phyloP scores from a whole-genome alignment of 2,329 filamentous ascomycete species.

The Pezicula carpinea region DNA sequence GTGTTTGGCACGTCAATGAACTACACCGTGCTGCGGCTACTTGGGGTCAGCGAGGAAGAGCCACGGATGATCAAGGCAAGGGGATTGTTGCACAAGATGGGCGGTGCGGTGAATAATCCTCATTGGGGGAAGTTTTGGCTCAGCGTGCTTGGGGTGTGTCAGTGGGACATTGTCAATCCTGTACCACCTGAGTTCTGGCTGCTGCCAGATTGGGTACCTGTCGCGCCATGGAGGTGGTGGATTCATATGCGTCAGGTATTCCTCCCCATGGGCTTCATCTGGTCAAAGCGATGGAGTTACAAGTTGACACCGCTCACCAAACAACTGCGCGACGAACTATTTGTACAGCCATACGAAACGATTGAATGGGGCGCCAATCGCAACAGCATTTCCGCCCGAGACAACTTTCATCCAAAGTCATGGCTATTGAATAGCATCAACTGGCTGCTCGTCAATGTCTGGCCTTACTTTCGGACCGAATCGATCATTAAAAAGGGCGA shows the following conservation, averaged over 20 bases:
- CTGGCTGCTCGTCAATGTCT: slow-evolving; percentile 73
- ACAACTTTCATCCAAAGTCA: slow-evolving; percentile 93
- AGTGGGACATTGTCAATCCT: slow-evolving; percentile 93
- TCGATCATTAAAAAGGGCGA: slow-evolving; percentile 68
- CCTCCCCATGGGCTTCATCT: slow-evolving; percentile 84
- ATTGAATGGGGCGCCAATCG: slow-evolving; percentile 76
- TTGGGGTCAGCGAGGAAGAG: slow-evolving; percentile 81
- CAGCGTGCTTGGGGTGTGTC: slow-evolving; percentile 72
- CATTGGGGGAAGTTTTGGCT: slow-evolving; percentile 99
- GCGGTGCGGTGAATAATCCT: slow-evolving; percentile 76
- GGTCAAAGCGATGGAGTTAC: slow-evolving; percentile 75
- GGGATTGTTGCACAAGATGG: slow-evolving; percentile 74
- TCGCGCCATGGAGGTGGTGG: slow-evolving; percentile 95
- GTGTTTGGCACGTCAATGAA: slow-evolving; percentile 89
- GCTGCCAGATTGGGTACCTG: slow-evolving; percentile 82
- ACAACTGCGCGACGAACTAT: slow-evolving; percentile 74
- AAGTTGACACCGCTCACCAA: slow-evolving; percentile 71
- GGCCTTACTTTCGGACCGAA: slow-evolving; percentile 69
- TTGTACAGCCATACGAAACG: slow-evolving; percentile 69
- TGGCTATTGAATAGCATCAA: slow-evolving; percentile 77
- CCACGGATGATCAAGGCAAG: slow-evolving; percentile 82
- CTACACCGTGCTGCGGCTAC: slow-evolving; percentile 73
- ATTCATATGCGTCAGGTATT: slow-evolving; percentile 98
- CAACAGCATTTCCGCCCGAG: slow-evolving; percentile 72
- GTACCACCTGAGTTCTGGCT: slow-evolving; percentile 92